Percentiles rank a stretch among this genome's conserved stretches.
phyloP scores from a whole-genome alignment of 768 basidiomycete genomes.

The Phlegmacium glaucopus region DNA sequence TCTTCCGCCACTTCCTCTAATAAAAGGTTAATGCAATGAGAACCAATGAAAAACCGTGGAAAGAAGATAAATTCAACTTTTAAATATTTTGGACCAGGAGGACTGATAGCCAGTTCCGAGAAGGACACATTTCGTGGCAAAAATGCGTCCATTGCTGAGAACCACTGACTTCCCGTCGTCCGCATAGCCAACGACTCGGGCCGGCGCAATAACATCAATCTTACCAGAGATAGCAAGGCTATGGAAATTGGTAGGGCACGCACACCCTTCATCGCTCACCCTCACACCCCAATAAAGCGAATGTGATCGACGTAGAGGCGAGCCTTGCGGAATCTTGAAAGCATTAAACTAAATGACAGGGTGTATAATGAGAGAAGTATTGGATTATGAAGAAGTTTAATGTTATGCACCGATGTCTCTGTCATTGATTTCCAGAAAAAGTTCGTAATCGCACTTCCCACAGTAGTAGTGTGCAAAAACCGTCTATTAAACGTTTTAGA shows the following conservation, averaged over 20 bases:
- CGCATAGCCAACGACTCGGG: slow-evolving; percentile 32
- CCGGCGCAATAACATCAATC: slow-evolving; percentile 46
- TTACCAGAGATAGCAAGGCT: slow-evolving; percentile 40
- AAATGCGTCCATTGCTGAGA: slow-evolving; percentile 36
- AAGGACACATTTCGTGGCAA: slow-evolving; percentile 43
- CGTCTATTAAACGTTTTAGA: slow-evolving; percentile 21
- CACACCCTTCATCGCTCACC: slow-evolving; percentile 48
- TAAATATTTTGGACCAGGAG: no score
- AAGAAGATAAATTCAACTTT: no score
- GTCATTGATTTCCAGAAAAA: slow-evolving; percentile 40
- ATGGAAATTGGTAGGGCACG: slow-evolving; percentile 43
- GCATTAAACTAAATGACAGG: slow-evolving; percentile 8
- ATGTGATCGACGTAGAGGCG: slow-evolving; percentile 45
- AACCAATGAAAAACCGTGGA: no score
- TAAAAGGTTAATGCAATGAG: no score
- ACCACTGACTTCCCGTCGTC: slow-evolving; percentile 34
- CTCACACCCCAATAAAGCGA: slow-evolving; percentile 35
- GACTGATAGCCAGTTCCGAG: slow-evolving; percentile 30
- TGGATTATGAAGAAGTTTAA: slow-evolving; percentile 26
- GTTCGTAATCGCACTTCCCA: slow-evolving; percentile 48
- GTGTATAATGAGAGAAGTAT: slow-evolving; percentile 6
- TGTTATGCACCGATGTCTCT: background rate
- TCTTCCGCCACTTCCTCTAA: no score
- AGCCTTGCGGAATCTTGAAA: slow-evolving; percentile 35
- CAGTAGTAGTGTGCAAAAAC: slow-evolving; percentile 53